phyloP scores from a whole-genome alignment of 148 eudicot genomes.

The Dysphania ambrosioides region DNA sequence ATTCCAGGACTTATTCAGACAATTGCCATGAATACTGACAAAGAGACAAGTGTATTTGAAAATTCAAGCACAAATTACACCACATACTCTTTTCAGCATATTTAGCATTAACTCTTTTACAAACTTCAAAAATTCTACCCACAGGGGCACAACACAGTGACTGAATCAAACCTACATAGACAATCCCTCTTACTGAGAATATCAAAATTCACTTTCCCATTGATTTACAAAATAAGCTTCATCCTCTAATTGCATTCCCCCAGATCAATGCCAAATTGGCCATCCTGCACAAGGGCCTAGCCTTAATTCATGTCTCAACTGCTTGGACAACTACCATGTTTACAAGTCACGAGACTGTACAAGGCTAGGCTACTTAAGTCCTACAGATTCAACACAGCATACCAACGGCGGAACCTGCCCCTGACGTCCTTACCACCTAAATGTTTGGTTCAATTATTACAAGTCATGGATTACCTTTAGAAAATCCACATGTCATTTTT shows the following conservation, averaged over 20 bases:
- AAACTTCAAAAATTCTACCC: too few relatives aligned
- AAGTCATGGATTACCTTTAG: too few relatives aligned
- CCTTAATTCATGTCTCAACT: neutral
- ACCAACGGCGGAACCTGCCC: neutral
- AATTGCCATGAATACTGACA: neutral
- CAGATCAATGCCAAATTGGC: neutral
- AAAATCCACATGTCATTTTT: too few relatives aligned
- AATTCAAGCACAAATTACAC: too few relatives aligned
- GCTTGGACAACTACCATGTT: neutral
- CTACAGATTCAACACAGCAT: neutral
- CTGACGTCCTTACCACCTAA: neutral
- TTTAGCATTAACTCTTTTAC: too few relatives aligned
- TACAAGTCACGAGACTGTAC: neutral
- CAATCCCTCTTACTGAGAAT: too few relatives aligned
- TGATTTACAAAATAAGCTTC: neutral
- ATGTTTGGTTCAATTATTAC: neutral
- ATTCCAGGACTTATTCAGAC: neutral
- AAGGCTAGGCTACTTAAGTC: neutral
- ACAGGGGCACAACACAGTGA: too few relatives aligned
- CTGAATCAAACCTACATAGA: too few relatives aligned
- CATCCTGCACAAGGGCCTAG: neutral
- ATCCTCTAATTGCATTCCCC: slow-evolving; percentile 2
- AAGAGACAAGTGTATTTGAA: too few relatives aligned
- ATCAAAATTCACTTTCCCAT: neutral
- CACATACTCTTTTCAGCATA: too few relatives aligned